These are phyloP conservation scores for Eucalyptus sp. DNA, from an alignment of 345 rosid genomes.

Conservation along the genomic window DNA sequence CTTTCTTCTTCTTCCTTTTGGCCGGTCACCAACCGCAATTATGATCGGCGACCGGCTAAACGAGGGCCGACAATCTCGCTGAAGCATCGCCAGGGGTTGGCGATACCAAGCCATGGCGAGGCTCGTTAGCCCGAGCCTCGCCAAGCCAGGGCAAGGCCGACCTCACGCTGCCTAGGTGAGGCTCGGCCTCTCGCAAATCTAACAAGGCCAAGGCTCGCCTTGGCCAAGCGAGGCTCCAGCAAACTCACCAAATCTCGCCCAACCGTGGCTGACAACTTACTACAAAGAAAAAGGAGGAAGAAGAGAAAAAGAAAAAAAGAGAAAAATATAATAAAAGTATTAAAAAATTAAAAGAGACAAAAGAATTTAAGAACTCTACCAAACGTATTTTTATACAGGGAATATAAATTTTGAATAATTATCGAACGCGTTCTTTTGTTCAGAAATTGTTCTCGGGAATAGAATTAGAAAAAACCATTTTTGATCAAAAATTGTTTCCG, in stretches of 20 bases:
- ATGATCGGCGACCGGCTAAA: rapidly evolving
- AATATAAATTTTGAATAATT: too few relatives aligned
- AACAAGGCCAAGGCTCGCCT: rapidly evolving
- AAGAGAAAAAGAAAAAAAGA: too few relatives aligned
- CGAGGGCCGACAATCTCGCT: rapidly evolving
- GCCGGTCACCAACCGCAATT: rapidly evolving
- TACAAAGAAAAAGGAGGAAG: too few relatives aligned
- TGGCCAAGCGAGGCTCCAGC: rapidly evolving
- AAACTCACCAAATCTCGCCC: rapidly evolving
- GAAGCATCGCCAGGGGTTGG: rapidly evolving
- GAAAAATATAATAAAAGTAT: too few relatives aligned
- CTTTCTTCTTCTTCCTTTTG: too few relatives aligned
- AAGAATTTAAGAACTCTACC: rapidly evolving
- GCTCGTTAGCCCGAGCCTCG: rapidly evolving
- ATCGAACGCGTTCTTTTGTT: rapidly evolving
- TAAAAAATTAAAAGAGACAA: too few relatives aligned
- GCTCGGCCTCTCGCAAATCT: rapidly evolving
- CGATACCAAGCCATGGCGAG: rapidly evolving
- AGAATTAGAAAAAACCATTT: rapidly evolving
- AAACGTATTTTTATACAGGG: rapidly evolving
- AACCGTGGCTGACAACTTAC: rapidly evolving
- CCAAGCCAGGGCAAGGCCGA: rapidly evolving
- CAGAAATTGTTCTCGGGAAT: rapidly evolving
- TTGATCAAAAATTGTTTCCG: rapidly evolving
- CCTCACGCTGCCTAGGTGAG: rapidly evolving